phyloP scores from a whole-genome alignment of 2,329 filamentous ascomycete genomes.

The Alternaria longipes region DNA sequence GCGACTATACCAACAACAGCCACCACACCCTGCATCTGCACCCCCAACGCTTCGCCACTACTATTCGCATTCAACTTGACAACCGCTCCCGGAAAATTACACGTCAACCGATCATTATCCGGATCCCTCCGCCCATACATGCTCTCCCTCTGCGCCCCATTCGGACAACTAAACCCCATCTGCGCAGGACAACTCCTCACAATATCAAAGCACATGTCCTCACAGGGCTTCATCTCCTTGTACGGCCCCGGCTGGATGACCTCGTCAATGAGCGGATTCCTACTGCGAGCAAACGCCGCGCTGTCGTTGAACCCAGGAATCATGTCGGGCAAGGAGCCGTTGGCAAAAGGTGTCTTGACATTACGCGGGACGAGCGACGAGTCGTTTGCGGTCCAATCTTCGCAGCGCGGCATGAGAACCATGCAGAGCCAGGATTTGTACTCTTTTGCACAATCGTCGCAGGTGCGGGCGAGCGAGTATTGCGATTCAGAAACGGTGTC shows the following conservation, averaged over 20 bases:
- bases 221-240: conserved; percentile 89
- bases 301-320: conserved; percentile 30
- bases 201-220: conserved; percentile 85
- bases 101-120: conserved; percentile 37
- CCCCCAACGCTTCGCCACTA: background rate
- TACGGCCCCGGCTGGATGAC: conserved; percentile 84
- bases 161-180: conserved; percentile 80
- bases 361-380: conserved; percentile 71
- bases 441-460: conserved; percentile 76
- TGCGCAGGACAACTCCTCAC: conserved; percentile 83
- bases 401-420: conserved; percentile 90
- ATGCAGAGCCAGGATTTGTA: conserved; percentile 98
- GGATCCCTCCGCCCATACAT: conserved; percentile 40
- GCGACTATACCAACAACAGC: background rate
- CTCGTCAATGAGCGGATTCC: conserved; percentile 77
- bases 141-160: conserved; percentile 19
- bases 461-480: conserved; percentile 83
- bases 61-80: conserved; percentile 45
- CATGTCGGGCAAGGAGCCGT: conserved; percentile 62
- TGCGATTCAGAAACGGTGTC: conserved; percentile 75
- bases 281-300: conserved; percentile 64
- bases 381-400: conserved; percentile 73
- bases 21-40: background rate
- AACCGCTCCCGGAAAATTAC: conserved; percentile 55
- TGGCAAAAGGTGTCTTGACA: conserved; percentile 72